Evolutionary conservation across 2,329 filamentous ascomycete species (phyloP).

Genomic region (Colletotrichum orchidophilum): DNA sequence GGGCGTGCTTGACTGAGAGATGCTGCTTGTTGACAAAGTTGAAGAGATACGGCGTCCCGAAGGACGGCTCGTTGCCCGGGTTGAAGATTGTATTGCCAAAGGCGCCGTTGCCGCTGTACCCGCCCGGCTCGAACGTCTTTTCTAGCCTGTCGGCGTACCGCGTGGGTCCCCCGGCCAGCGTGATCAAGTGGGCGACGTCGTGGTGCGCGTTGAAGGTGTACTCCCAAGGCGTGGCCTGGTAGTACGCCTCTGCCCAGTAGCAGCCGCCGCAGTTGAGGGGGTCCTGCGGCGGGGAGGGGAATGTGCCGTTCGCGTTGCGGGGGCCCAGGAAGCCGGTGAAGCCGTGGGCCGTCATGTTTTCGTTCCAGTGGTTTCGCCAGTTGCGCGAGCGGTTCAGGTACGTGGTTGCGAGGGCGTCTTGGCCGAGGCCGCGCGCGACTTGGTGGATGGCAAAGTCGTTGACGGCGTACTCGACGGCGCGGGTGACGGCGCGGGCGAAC

Average conservation of each 20-base stretch:
- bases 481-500: constrained; percentile 68
- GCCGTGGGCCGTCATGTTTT: constrained; percentile 62
- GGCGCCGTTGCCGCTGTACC: constrained; percentile 49
- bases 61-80: constrained; percentile 73
- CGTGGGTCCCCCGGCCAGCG: constrained; percentile 61
- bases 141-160: constrained; percentile 68
- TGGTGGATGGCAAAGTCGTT: constrained; percentile 76
- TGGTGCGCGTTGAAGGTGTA: constrained; percentile 77
- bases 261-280: constrained; percentile 69
- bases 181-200: constrained; percentile 66
- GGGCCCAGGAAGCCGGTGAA: constrained; percentile 76
- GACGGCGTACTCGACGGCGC: constrained; percentile 73
- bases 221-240: constrained; percentile 70
- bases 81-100: constrained; percentile 71
- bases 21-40: constrained; percentile 73
- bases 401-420: constrained; percentile 58
- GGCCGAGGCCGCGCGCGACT: constrained; percentile 68
- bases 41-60: constrained; percentile 75
- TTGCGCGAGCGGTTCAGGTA: constrained; percentile 72
- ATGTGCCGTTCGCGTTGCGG: constrained; percentile 57
- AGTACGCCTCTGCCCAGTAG: constrained; percentile 69
- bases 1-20: constrained; percentile 66
- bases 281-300: constrained; percentile 63
- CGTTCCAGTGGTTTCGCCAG: constrained; percentile 79
- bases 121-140: constrained; percentile 65